These are phyloP conservation scores for Phialophora chinensis DNA, from an alignment of 2,329 filamentous ascomycete genomes.

Conservation along the genomic window DNA sequence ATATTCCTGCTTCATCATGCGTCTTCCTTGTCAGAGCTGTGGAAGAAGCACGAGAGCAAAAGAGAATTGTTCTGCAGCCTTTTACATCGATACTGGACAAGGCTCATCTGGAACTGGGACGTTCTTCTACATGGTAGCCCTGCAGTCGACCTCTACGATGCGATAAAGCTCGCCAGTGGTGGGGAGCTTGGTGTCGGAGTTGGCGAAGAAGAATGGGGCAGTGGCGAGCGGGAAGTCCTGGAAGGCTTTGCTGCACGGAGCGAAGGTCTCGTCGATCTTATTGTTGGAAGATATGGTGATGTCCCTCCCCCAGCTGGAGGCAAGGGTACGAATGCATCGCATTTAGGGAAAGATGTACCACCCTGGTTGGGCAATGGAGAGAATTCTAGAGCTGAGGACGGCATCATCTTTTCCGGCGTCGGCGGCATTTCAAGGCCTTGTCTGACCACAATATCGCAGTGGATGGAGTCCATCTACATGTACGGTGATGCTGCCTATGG, in stretches of 20 bases:
- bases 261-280: constrained; percentile 82
- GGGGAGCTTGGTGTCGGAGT: constrained; percentile 93
- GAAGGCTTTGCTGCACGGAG: constrained; percentile 83
- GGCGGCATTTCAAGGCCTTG: constrained; percentile 75
- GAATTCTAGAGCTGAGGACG: constrained; percentile 74
- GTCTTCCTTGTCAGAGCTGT: constrained; percentile 72
- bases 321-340: constrained; percentile 38
- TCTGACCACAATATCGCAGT: constrained; percentile 74
- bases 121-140: constrained; percentile 91
- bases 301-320: constrained; percentile 43
- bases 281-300: constrained; percentile 85
- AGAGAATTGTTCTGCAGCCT: constrained; percentile 73
- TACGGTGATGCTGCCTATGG: constrained; percentile 87
- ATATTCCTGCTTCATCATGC: constrained; percentile 89
- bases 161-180: constrained; percentile 84
- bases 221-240: constrained; percentile 88
- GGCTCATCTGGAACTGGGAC: constrained; percentile 74
- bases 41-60: constrained; percentile 60
- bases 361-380: constrained; percentile 77
- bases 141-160: constrained; percentile 75
- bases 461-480: constrained; percentile 86
- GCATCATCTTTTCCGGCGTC: constrained; percentile 82
- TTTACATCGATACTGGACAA: constrained; percentile 81
- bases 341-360: constrained; percentile 41
- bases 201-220: constrained; percentile 92